These are phyloP conservation scores for Nothophaeocryptopus gaeumannii DNA, from an alignment of 2,329 filamentous ascomycete species.

Conservation along the genomic window DNA sequence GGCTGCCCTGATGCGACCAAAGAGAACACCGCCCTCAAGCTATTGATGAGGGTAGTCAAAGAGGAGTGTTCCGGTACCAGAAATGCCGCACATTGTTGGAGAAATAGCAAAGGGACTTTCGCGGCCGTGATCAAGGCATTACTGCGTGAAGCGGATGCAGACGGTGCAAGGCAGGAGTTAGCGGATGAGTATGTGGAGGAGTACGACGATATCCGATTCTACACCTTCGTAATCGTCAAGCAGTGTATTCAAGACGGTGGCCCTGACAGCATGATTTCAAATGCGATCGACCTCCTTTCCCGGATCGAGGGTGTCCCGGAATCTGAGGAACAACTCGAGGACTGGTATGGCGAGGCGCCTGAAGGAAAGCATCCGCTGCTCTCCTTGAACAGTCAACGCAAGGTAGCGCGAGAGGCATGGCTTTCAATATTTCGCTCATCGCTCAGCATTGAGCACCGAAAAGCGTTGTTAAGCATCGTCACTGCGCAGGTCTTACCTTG, in stretches of 20 bases:
- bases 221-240: constrained; percentile 72
- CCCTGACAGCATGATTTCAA: constrained; percentile 47
- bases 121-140: constrained; percentile 62
- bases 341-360: constrained; percentile 65
- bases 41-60: constrained; percentile 82
- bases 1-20: constrained; percentile 58
- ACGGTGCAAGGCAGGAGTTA: constrained; percentile 67
- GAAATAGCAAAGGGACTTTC: constrained; percentile 58
- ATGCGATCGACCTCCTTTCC: constrained; percentile 61
- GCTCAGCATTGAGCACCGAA: constrained; percentile 71
- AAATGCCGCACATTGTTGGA: constrained; percentile 63
- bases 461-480: constrained; percentile 72
- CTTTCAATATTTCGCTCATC: constrained; percentile 68
- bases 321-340: constrained; percentile 62
- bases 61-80: constrained; percentile 63
- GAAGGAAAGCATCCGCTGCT: constrained; percentile 64
- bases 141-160: constrained; percentile 56
- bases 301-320: constrained; percentile 69
- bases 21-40: constrained; percentile 66
- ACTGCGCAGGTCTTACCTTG: constrained; percentile 78
- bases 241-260: constrained; percentile 40
- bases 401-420: constrained; percentile 82
- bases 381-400: constrained; percentile 70
- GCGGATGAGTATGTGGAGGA: constrained; percentile 73
- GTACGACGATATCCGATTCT: constrained; percentile 81